Base-by-base conservation (phyloP, 2,329 filamentous ascomycete species). In the Exophiala alcalophila region DNA sequence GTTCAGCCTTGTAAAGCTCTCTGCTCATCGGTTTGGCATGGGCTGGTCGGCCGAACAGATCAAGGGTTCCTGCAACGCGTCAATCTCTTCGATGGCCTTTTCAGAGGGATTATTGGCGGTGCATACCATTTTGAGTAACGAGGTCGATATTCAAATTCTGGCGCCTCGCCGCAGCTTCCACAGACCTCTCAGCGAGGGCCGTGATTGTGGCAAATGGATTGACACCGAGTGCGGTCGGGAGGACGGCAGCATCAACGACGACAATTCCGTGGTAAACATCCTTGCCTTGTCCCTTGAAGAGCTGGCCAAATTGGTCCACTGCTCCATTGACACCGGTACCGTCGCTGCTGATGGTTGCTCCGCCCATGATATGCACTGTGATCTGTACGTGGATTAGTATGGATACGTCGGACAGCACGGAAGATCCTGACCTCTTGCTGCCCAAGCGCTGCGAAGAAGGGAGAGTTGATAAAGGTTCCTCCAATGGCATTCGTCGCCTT, bases 151-250 rank as follows among this genome's bases (percentile, higher is more conserved):
- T 48, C 8, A 80, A 64, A 0, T 56, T 54, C 5, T 66, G 56
- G 6, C 64, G 62, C 37, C 62, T 50, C 2, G 72, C 68, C 36
- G 75, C 74, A 4, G 69, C 58, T 37, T 77, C 73, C 5, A 84
- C 71, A 0, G 76, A 76, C 7, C 82, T 69, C 61, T 85, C 82
- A 0, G 82, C 80, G 14, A 86, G 70, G 2, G 82, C 81, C 0
- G 80, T 75, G 50, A 85, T 85, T 1, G 81, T 86, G 1, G 81
- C 82, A 38, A 83, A 73, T 0, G 82, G 81, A 55, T 86, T 86
- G 3, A 80, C 78, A 10, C 80, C 66, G 2, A 85, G 65, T 1
- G 81, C 74, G 5, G 74, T 73, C 0, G 82, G 81, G 11, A 86
- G 73, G 1, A 78, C 63, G 2, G 81, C 70, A 6, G 67, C 80